Evolutionary conservation across 768 basidiomycete species (phyloP).

Genomic region (Auriculariales sp.): DNA sequence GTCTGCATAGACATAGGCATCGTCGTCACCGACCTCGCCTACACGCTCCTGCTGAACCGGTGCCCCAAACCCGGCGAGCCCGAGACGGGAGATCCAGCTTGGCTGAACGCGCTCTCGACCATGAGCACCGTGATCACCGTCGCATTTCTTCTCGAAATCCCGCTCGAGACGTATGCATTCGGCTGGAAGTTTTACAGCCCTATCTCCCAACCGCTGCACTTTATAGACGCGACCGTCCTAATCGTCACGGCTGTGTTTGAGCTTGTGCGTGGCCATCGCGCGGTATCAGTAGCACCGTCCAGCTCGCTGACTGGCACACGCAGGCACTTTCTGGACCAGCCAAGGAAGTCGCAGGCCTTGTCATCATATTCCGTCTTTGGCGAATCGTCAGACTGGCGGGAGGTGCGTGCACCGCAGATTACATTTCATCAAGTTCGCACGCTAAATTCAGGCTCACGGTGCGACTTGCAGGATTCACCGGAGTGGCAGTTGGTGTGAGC

Average conservation of each 20-base stretch:
- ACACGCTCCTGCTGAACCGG: conserved; percentile 42
- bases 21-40: conserved; percentile 59
- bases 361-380: conserved; percentile 69
- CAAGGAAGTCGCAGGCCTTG: conserved; percentile 52
- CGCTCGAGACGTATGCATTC: conserved; percentile 49
- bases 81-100: conserved; percentile 21
- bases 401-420: conserved; percentile 20
- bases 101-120: conserved; percentile 47
- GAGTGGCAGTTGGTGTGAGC: conserved; percentile 61
- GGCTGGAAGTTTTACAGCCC: conserved; percentile 53
- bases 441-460: conserved; percentile 13
- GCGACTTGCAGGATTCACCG: conserved; percentile 21
- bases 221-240: conserved; percentile 61
- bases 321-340: conserved; percentile 17
- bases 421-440: background rate
- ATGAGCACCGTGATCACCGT: conserved; percentile 56
- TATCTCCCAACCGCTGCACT: conserved; percentile 48
- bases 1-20: conserved; percentile 47
- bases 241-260: conserved; percentile 63
- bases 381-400: conserved; percentile 62
- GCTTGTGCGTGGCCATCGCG: conserved; percentile 36
- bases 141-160: conserved; percentile 67
- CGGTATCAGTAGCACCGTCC: background rate
- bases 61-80: conserved; percentile 30
- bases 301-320: background rate